Evolutionary conservation across 2,329 filamentous ascomycete genomes (phyloP).

Genomic region (Penicillium thymicola): DNA sequence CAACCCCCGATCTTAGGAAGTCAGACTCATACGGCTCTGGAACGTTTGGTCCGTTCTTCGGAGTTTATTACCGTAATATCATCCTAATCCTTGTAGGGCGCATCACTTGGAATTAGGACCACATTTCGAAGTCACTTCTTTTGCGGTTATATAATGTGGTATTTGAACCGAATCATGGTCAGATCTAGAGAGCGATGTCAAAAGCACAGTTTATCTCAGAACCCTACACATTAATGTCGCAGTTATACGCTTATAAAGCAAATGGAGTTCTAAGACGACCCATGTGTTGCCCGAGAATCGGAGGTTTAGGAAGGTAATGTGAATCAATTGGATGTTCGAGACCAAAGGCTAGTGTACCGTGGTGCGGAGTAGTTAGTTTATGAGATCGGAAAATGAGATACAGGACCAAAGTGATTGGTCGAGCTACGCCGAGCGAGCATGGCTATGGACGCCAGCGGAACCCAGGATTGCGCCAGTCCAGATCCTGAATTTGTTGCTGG

Average conservation of each 20-base stretch:
- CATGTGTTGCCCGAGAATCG: background rate
- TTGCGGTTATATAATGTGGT: background rate
- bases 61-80: background rate
- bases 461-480: slow-evolving; percentile 65
- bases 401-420: background rate
- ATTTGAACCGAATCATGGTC: background rate
- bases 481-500: slow-evolving; percentile 53
- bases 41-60: background rate
- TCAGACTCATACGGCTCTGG: background rate
- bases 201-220: background rate
- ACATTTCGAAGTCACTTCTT: background rate
- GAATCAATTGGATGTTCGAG: background rate
- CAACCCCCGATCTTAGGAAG: slow-evolving; percentile 1
- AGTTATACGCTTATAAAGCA: background rate
- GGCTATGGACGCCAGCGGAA: slow-evolving; percentile 57
- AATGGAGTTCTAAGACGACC: background rate
- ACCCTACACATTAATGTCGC: too few species aligned
- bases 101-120: background rate
- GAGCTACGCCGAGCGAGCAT: background rate
- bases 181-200: background rate
- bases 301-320: background rate
- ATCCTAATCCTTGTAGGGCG: background rate
- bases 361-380: background rate
- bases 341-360: background rate
- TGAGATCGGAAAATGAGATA: background rate